Conservation (phyloP, 768 basidiomycete species). For the Phylloporus sp. region DNA sequence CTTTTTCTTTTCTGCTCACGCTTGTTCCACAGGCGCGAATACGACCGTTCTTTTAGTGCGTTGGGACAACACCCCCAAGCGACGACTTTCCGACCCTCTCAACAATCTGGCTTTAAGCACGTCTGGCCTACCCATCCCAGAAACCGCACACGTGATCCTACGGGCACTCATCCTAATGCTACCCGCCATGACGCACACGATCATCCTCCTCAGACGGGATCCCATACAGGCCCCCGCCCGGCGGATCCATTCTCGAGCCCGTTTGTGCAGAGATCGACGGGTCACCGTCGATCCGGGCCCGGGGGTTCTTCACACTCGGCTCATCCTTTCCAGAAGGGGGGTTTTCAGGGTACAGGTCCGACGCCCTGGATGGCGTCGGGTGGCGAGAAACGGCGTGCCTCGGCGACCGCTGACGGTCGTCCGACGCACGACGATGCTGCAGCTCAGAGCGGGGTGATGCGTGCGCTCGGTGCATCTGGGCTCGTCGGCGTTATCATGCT, state of each 20-base stretch:
- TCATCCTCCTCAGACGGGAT: slow-evolving; percentile 1
- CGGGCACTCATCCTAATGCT: slow-evolving; percentile 4
- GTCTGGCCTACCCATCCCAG: slow-evolving; percentile 25
- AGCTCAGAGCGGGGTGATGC: slow-evolving; percentile 22
- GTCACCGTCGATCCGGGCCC: slow-evolving; percentile 7
- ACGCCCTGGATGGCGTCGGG: slow-evolving; percentile 5
- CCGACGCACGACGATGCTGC: slow-evolving; percentile 22
- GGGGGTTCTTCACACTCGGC: neutral
- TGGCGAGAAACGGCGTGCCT: neutral
- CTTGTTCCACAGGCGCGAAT: slow-evolving; percentile 27
- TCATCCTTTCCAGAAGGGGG: neutral
- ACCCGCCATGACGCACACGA: slow-evolving; percentile 6
- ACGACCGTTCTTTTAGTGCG: slow-evolving; percentile 21
- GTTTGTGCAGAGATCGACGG: slow-evolving; percentile 27
- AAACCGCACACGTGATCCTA: slow-evolving; percentile 16
- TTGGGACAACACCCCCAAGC: slow-evolving; percentile 28
- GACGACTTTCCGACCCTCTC: slow-evolving; percentile 24
- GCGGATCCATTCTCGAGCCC: slow-evolving; percentile 23
- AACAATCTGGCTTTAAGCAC: slow-evolving; percentile 23
- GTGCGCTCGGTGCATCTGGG: slow-evolving; percentile 27
- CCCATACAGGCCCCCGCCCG: slow-evolving; percentile 3
- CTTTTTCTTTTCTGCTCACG: no score
- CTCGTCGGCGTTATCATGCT: slow-evolving; percentile 26
- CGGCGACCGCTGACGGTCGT: slow-evolving; percentile 1
- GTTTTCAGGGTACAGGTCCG: slow-evolving; percentile 2